These are phyloP conservation scores for Cladosporium sp. DNA, from an alignment of 2,329 filamentous ascomycete species.

Conservation along the genomic window DNA sequence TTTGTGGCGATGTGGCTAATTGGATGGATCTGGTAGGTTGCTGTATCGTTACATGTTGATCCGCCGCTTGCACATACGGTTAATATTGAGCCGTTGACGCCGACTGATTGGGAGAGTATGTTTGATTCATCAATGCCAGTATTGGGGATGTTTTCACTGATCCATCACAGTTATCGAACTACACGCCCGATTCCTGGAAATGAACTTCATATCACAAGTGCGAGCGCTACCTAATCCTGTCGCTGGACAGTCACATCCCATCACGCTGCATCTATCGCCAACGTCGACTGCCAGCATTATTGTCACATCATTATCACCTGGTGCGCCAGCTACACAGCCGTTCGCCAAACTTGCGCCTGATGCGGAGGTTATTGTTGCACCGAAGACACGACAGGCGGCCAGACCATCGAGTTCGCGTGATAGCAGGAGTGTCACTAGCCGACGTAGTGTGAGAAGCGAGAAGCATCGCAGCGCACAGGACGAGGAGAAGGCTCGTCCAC, in stretches of 20 bases:
- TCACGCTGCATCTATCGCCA: conserved; percentile 90
- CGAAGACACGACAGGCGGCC: conserved; percentile 70
- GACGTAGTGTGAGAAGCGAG: conserved; percentile 70
- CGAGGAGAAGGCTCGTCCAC: conserved; percentile 65
- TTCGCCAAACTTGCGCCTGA: conserved; percentile 94
- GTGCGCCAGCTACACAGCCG: conserved; percentile 65
- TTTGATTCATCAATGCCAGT: conserved; percentile 18
- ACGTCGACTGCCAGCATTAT: conserved; percentile 93
- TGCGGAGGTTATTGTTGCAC: conserved; percentile 95
- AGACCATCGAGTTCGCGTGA: conserved; percentile 71
- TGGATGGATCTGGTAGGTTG: conserved; percentile 50
- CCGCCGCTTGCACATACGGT: conserved; percentile 90
- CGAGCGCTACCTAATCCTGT: conserved; percentile 85
- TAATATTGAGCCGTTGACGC: conserved; percentile 92
- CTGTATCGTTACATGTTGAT: conserved; percentile 76
- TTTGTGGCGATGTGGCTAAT: conserved; percentile 24
- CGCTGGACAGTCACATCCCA: conserved; percentile 66
- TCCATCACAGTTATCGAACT: conserved; percentile 73
- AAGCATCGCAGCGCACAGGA: conserved; percentile 60
- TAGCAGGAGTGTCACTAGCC: conserved; percentile 76
- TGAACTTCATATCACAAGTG: conserved; percentile 91
- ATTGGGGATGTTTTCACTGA: background rate
- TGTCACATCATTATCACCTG: conserved; percentile 79
- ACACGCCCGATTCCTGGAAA: conserved; percentile 90
- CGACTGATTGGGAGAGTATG: conserved; percentile 91